These are phyloP conservation scores for Clarireedia homoeocarpa DNA, from an alignment of 2,329 filamentous ascomycete genomes.

Conservation along the genomic window DNA sequence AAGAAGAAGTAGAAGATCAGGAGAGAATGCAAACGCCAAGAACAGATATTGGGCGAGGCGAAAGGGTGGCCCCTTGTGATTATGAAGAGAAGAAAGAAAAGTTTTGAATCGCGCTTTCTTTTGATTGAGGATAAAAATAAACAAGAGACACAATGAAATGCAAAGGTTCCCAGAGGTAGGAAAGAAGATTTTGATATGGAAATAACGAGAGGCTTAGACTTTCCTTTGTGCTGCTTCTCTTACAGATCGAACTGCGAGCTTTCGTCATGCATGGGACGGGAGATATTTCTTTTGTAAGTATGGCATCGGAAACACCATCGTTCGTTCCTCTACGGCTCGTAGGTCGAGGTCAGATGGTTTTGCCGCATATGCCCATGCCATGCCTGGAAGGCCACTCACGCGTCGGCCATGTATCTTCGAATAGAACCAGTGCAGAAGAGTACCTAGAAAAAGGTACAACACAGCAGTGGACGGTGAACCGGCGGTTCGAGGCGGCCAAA, in stretches of 20 bases:
- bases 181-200: background rate
- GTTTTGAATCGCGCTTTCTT: background rate
- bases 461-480: constrained; percentile 13
- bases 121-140: background rate
- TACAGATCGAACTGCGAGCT: too few species aligned
- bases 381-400: constrained; percentile 7
- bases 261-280: too few species aligned
- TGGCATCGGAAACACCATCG: too few species aligned
- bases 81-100: too few species aligned
- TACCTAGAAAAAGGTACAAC: constrained; percentile 15
- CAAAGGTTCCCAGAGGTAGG: background rate
- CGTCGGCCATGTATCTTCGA: constrained; percentile 26
- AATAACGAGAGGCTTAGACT: too few species aligned
- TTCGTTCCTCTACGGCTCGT: too few species aligned
- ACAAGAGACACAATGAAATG: background rate
- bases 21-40: background rate
- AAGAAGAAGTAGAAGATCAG: constrained; percentile 20
- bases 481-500: constrained; percentile 12
- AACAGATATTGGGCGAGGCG: too few species aligned
- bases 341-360: background rate
- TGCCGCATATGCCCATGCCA: background rate
- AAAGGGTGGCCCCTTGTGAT: too few species aligned
- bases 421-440: constrained; percentile 17
- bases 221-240: too few species aligned
- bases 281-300: too few species aligned